Percentiles rank a stretch among this genome's conserved stretches.
These are phyloP conservation scores for Arthrocladium fulminans DNA, from an alignment of 2,329 filamentous ascomycete genomes.

Conservation along the genomic window DNA sequence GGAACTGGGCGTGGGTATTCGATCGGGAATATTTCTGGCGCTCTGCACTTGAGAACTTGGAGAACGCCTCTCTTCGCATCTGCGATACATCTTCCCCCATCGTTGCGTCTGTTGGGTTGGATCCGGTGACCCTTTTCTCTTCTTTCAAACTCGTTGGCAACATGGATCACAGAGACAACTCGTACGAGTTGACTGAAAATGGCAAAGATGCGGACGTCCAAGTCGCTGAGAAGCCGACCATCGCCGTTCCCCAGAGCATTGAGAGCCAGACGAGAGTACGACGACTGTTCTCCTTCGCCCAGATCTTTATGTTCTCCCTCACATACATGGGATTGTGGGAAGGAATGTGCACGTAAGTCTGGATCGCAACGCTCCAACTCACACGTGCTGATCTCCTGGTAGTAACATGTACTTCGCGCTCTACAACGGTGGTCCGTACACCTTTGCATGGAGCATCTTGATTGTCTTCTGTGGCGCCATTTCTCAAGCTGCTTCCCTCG, in stretches of 20 bases:
- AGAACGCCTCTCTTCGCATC: no score
- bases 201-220: no score
- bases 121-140: no score
- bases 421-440: conserved; percentile 29
- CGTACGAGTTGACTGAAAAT: no score
- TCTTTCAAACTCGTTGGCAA: no score
- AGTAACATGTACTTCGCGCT: conserved; percentile 22
- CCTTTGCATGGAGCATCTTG: conserved; percentile 26
- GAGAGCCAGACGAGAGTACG: not conserved
- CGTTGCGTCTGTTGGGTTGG: no score
- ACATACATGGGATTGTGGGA: conserved; percentile 26
- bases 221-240: not conserved
- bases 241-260: not conserved
- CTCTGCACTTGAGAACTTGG: no score
- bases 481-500: conserved; percentile 27
- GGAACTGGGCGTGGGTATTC: no score
- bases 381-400: not conserved
- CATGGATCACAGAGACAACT: no score
- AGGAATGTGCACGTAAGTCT: conserved; percentile 20
- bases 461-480: conserved; percentile 25
- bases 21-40: no score
- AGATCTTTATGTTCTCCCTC: conserved; percentile 25
- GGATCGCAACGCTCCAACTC: not conserved
- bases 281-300: conserved; percentile 24
- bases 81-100: no score